Conservation (phyloP, 495 filamentous ascomycete genomes). For the Penicillium pancosmium region DNA sequence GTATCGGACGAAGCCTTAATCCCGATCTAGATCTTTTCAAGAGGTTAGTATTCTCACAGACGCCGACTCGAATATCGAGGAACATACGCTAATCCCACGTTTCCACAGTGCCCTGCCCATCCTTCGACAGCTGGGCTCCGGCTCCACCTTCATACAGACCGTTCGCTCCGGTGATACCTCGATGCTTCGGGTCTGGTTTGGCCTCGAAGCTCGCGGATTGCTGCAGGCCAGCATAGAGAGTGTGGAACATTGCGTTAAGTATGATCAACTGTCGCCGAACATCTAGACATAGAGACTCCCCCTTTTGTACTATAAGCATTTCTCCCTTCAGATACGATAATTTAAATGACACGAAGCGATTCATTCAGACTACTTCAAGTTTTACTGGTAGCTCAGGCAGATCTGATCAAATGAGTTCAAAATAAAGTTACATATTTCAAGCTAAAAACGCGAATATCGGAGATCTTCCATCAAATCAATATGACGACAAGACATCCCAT, state of each 20-base stretch:
- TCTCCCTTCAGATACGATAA: constrained; percentile 3
- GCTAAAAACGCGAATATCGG: no score
- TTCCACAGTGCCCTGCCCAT: constrained; percentile 79
- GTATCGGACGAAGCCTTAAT: constrained; percentile 86
- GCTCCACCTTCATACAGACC: constrained; percentile 50
- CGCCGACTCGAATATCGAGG: no score
- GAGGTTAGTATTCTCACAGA: constrained; percentile 51
- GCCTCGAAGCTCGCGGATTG: constrained; percentile 84
- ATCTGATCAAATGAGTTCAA: no score
- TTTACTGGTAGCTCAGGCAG: no score
- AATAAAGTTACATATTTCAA: no score
- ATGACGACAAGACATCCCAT: no score
- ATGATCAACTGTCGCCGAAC: constrained; percentile 81
- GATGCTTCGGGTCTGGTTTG: constrained; percentile 95
- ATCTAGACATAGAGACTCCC: constrained; percentile 48
- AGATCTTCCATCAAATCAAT: no score
- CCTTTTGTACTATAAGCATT: constrained; percentile 15
- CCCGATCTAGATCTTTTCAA: constrained; percentile 87
- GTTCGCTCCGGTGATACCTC: constrained; percentile 73
- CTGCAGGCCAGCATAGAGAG: constrained; percentile 86
- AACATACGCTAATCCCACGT: constrained; percentile 9
- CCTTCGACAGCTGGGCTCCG: constrained; percentile 80
- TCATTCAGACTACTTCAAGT: not conserved
- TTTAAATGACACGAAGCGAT: constrained; percentile 2
- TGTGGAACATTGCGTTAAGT: constrained; percentile 83